Base-by-base conservation (phyloP, 768 basidiomycete genomes). In the Lactarius tabidus region DNA sequence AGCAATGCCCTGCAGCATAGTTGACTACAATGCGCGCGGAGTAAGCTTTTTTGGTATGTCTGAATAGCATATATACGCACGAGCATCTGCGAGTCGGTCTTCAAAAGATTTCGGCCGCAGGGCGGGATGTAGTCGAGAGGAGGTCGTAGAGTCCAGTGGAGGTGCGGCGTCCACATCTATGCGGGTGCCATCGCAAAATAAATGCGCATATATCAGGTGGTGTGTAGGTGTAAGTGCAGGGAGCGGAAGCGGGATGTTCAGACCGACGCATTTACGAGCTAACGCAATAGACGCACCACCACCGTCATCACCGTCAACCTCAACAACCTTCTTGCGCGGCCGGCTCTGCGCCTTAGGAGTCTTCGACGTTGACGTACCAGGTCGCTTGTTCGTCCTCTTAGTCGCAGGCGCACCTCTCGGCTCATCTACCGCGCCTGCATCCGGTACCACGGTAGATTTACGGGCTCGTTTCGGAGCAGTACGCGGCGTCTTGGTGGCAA, bases 21-120 rank as follows among this genome's bases (percentile, higher is more conserved):
- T 58, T 62, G 38, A 62, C 60, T 66, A 31, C 26, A 36, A 17
- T 20, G 14, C 2, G 51, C 39, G 23, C 8, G 9, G 18, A 23
- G 31, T 10, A 29, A 29, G 52, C 56, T 48, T 5, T 31, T 45
- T 39, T 45, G 5, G 18, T 39, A 35, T 9, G 23, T 20, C 15
- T 29, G 14, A 36, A 58, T 31, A 26, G 14, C 8, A 35, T 10
- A 38, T 15, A 28, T 31, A 57, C 65, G 56, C 26, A 62, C 65
- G 57, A 39, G 65, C 48, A 35, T 62, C 38, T 20, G 60, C 60
- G 3, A 66, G 65, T 31, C 60, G 60, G 38, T 57, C 26, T 1
- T 60, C 51, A 33, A 66, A 53, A 18, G 65, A 43, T 4, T 6
- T 55, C 14, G 29, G 55, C n/a, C 48, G 56, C 6, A 38, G 31